Base-by-base conservation (phyloP, 2,329 filamentous ascomycete species). In the Talaromyces islandicus region DNA sequence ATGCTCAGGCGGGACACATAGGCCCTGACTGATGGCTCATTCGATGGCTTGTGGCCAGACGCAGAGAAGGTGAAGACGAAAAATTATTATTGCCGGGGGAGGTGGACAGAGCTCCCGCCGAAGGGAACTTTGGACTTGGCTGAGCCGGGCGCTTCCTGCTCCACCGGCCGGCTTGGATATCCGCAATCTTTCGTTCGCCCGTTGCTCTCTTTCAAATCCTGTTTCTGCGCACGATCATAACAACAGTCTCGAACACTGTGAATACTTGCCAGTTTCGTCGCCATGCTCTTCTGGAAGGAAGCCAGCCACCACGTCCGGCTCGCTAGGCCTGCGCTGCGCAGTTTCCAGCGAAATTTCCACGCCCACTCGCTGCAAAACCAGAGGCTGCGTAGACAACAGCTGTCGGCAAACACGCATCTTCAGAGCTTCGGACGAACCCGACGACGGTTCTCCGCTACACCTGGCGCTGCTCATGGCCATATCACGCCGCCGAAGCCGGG, bases 401-500 rank as follows among this genome's bases (percentile, higher is more conserved):
- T 57, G 32, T 54, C 24, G 24, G 35, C 32, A 24, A 57, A 54
- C 19, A 55, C 53, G 48, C 57, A 63, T 38, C 67, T 65, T 59
- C 66, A 66, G 59, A 64, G 64, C 58, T 63, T 70, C 56, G 68
- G 69, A 43, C 57, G 63, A 35, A 69, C 67, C 32, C 69, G 69
- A 54, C 71, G 87, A 69, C 74, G 73, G 58, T 94, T 97, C 73
- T 89, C 88, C 48, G 84, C 83, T 11, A 87, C 88, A 4, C 71
- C 83, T 11, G 70, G 78, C 60, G 75, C 78, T 58, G 78, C 74
- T 55, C 94, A 99, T 75, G 91, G 89, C 53, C 91, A 97, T 73
- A 77, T 97, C 67, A 85, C 87, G 59, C 84, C 89, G 30, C 93
- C 94, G 1, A 93, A 92, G 77, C 85, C 91, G 0, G 94, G 94